A percentile compares a stretch with the other conserved stretches of the same genome.
phyloP scores from a whole-genome alignment of 306 rosid species.

The Acacia melanoxylon region DNA sequence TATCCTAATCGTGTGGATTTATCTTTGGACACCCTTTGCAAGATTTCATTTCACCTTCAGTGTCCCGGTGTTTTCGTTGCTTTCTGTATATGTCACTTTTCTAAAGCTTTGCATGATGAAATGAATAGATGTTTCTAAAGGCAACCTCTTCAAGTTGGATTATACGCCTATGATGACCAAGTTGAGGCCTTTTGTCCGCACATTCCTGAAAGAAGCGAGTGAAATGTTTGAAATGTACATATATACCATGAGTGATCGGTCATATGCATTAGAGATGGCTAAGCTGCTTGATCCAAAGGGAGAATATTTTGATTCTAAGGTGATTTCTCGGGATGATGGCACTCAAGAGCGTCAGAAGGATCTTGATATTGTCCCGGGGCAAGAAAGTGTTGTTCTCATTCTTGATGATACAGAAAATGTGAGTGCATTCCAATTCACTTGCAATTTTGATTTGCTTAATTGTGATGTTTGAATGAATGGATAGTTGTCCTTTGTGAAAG shows the following conservation, averaged over 20 bases:
- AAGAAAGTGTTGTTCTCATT: slow-evolving; percentile 84
- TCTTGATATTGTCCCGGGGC: slow-evolving; percentile 82
- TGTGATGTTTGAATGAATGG: background rate
- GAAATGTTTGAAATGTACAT: slow-evolving; percentile 82
- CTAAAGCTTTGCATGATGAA: slow-evolving; percentile 21
- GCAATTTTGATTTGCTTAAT: slow-evolving; percentile 9
- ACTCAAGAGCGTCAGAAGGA: slow-evolving; percentile 87
- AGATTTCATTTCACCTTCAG: slow-evolving; percentile 8
- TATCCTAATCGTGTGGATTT: slow-evolving; percentile 15
- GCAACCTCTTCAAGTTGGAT: slow-evolving; percentile 67
- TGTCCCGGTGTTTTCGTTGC: background rate
- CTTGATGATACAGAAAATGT: slow-evolving; percentile 93
- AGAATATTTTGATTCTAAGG: slow-evolving; percentile 69
- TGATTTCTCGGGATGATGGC: slow-evolving; percentile 93
- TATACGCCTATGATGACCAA: slow-evolving; percentile 83
- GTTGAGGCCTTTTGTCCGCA: slow-evolving; percentile 78
- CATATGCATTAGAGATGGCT: slow-evolving; percentile 89
- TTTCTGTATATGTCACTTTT: background rate
- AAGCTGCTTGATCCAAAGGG: slow-evolving; percentile 80
- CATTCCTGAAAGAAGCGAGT: slow-evolving; percentile 77
- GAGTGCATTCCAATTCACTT: slow-evolving; percentile 38
- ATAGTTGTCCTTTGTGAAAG: slow-evolving; percentile 13
- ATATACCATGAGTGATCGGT: slow-evolving; percentile 92
- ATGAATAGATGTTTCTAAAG: slow-evolving; percentile 63
- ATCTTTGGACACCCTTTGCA: background rate